phyloP scores from a whole-genome alignment of 2,329 filamentous ascomycete genomes.

The Mycosphaerelloides madeirae region DNA sequence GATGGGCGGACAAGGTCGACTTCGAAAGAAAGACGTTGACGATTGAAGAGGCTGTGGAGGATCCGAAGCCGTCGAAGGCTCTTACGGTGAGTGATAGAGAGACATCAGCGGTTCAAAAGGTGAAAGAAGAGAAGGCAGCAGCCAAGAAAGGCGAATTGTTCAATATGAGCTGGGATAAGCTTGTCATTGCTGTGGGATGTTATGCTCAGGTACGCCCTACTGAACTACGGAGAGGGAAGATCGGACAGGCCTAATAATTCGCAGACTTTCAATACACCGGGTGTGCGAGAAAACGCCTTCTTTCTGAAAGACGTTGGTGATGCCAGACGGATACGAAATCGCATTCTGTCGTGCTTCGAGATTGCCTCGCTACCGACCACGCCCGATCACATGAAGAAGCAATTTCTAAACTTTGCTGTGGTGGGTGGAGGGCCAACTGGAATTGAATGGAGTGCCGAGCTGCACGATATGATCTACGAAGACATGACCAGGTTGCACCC shows the following conservation, averaged over 20 bases:
- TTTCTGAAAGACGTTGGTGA: conserved; percentile 84
- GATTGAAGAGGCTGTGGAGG: conserved; percentile 64
- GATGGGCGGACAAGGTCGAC: conserved; percentile 78
- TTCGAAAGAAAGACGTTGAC: conserved; percentile 67
- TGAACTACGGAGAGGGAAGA: no score
- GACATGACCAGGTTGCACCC: conserved; percentile 66
- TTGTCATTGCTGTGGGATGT: conserved; percentile 76
- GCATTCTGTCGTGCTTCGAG: conserved; percentile 65
- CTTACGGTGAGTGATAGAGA: conserved; percentile 33
- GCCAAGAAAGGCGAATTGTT: conserved; percentile 58
- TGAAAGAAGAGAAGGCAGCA: conserved; percentile 43
- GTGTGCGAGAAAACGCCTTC: conserved; percentile 75
- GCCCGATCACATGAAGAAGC: conserved; percentile 50
- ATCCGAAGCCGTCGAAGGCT: conserved; percentile 53
- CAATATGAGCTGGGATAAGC: conserved; percentile 73
- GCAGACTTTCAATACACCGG: conserved; percentile 80
- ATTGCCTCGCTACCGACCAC: conserved; percentile 62
- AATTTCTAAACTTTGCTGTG: conserved; percentile 67
- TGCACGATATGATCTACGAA: conserved; percentile 69
- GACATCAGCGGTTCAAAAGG: conserved; percentile 30
- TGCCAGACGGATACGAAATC: conserved; percentile 63
- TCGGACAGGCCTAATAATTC: no score
- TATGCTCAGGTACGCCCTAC: conserved; percentile 49
- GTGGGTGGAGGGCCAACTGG: conserved; percentile 71
- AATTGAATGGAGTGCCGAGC: conserved; percentile 69